Base-by-base conservation (phyloP, 2,329 filamentous ascomycete genomes). In the Orbilia oligospora region DNA sequence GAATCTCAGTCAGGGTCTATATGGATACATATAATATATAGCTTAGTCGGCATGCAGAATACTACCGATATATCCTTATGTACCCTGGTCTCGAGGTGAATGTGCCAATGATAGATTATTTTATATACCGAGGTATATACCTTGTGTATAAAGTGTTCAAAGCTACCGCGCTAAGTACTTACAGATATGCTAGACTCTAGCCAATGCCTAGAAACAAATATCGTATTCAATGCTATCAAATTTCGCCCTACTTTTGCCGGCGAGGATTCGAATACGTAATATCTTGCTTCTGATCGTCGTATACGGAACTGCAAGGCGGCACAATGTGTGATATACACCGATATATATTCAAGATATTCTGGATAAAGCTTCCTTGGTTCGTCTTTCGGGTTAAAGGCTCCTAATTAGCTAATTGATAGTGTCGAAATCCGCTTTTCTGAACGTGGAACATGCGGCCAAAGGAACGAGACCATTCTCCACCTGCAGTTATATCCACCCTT, bases 341-440 rank as follows among this genome's bases (percentile, higher is more conserved):
- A 24, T 49, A 24, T 48, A 18, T 10, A 49, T n/a, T n/a, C n/a
- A 24, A 2, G 8, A 49, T 22, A 22, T 20, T 27, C 48, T 27
- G 8, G 12, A 16, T 27, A 12, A 51, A 41, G 38, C 8, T 22
- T 49, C 12, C 46, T 49, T 2, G 24, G 12, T 18, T 14, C 20
- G 20, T 51, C 46, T 22, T 22, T 27, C 14, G 12, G 48, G 14
- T 8, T 8, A 27, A 51, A 27, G 20, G n/a, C 44, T 46, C 20
- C 5, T 16, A 1, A 20, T 16, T 2, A 22, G 16, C 5, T 16
- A 1, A 20, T 16, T 2, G 48, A 27, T 51, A 27, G 20, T 10
- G 20, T 51, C 48, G 48, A 18, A 51, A 14, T 51, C n/a, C 53
- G 33, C 53, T 58, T 22, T 41, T 58, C 53, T 20, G 33, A 9